Conservation (phyloP, 768 basidiomycete genomes). For the Suillus paluster region DNA sequence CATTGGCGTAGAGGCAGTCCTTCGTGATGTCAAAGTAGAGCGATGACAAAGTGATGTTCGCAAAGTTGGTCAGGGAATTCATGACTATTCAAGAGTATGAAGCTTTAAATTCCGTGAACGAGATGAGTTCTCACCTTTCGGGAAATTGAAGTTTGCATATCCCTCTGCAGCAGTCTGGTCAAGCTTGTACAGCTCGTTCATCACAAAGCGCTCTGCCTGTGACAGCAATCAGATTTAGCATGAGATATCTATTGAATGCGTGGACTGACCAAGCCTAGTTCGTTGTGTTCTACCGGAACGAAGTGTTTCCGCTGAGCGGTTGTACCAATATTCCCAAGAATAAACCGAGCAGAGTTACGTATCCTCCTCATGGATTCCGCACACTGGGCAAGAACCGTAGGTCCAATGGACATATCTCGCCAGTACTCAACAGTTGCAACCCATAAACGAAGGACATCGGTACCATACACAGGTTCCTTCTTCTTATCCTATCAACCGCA, state of each 20-base stretch:
- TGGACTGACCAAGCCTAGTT: constrained; percentile 67
- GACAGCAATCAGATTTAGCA: background rate
- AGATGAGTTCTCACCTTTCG: constrained; percentile 59
- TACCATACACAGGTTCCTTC: constrained; percentile 79
- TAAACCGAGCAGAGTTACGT: constrained; percentile 84
- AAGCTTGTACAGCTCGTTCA: constrained; percentile 80
- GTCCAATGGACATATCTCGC: constrained; percentile 86
- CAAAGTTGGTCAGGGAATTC: constrained; percentile 73
- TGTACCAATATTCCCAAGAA: constrained; percentile 75
- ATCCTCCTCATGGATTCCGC: constrained; percentile 81
- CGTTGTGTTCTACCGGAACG: constrained; percentile 30
- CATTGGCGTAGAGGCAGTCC: constrained; percentile 84
- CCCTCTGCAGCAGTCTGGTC: constrained; percentile 69
- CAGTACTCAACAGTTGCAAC: constrained; percentile 90
- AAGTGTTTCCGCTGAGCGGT: constrained; percentile 12
- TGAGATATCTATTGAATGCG: background rate
- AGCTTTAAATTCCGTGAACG: background rate
- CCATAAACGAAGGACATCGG: constrained; percentile 90
- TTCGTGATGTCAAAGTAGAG: constrained; percentile 93
- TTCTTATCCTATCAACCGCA: constrained; percentile 55
- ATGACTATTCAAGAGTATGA: constrained; percentile 55
- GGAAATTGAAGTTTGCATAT: constrained; percentile 80
- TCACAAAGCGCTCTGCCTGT: constrained; percentile 84
- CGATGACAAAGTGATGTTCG: constrained; percentile 84
- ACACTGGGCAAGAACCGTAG: constrained; percentile 73